A percentile compares a stretch with the other conserved stretches of the same genome.
phyloP scores from a whole-genome alignment of 495 filamentous ascomycete genomes.

The Daldinia bambusicola region DNA sequence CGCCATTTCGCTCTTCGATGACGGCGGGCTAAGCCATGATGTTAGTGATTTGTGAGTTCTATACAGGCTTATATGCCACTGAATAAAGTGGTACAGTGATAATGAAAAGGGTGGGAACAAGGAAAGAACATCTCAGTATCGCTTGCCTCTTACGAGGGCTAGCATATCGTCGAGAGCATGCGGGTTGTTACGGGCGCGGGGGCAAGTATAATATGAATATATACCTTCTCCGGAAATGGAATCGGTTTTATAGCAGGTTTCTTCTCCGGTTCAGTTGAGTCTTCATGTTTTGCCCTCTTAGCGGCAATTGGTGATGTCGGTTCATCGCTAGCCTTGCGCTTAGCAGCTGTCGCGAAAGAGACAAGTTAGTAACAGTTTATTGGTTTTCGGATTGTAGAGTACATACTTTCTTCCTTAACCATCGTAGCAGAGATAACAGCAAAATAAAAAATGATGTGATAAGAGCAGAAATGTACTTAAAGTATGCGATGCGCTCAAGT shows the following conservation, averaged over 20 bases:
- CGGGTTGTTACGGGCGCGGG: neutral
- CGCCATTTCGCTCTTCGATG: slow-evolving; percentile 91
- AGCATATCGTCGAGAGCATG: neutral
- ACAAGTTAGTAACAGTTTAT: slow-evolving; percentile 20
- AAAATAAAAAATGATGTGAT: slow-evolving; percentile 6
- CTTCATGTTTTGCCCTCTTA: slow-evolving; percentile 72
- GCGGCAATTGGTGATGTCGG: slow-evolving; percentile 68
- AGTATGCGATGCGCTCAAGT: neutral
- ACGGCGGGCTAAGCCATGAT: slow-evolving; percentile 74
- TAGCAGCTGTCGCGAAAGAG: slow-evolving; percentile 60
- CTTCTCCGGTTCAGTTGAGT: slow-evolving; percentile 63
- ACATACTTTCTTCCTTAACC: slow-evolving; percentile 63
- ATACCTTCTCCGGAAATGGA: slow-evolving; percentile 86
- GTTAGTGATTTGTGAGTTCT: slow-evolving; percentile 13
- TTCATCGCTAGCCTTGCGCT: slow-evolving; percentile 83
- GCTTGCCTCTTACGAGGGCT: neutral
- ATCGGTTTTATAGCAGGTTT: slow-evolving; percentile 67
- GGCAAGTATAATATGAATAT: slow-evolving; percentile 15
- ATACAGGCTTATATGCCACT: neutral
- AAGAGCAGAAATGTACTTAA: neutral
- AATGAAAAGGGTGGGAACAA: neutral
- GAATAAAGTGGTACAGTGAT: neutral
- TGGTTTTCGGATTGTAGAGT: neutral
- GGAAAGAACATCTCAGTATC: slow-evolving; percentile 1
- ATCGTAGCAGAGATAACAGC: slow-evolving; percentile 34